phyloP scores from a whole-genome alignment of 2,329 filamentous ascomycete species.

The Penicillium paneum region DNA sequence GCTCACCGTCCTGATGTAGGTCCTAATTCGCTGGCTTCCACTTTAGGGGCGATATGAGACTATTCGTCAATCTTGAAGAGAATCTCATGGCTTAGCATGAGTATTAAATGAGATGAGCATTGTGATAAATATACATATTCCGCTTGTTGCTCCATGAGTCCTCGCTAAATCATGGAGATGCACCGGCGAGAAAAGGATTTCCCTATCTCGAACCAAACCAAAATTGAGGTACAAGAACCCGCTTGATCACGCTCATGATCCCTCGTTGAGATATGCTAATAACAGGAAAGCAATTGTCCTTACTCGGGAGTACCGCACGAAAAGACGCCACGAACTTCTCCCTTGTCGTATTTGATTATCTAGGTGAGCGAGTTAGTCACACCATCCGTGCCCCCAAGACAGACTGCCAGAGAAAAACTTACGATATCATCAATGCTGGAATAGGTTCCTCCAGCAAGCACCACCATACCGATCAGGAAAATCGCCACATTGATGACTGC shows the following conservation, averaged over 20 bases:
- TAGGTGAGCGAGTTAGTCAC: slow-evolving; percentile 11
- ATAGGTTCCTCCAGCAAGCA: slow-evolving; percentile 75
- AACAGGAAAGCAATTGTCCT: background rate
- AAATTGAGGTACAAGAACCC: slow-evolving; percentile 4
- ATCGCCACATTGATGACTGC: slow-evolving; percentile 62
- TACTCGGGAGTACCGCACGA: slow-evolving; percentile 52
- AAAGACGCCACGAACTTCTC: slow-evolving; percentile 65
- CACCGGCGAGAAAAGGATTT: background rate
- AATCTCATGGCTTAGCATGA: background rate
- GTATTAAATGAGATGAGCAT: background rate
- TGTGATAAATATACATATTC: slow-evolving; percentile 7
- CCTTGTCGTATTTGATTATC: slow-evolving; percentile 63
- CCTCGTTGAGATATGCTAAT: background rate
- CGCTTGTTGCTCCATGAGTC: background rate
- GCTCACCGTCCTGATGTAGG: no score
- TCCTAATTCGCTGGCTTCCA: background rate
- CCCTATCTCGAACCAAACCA: slow-evolving; percentile 3
- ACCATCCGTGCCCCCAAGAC: background rate
- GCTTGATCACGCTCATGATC: slow-evolving; percentile 3
- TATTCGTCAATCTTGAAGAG: background rate
- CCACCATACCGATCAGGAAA: slow-evolving; percentile 68
- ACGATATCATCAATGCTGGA: slow-evolving; percentile 48
- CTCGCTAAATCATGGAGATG: slow-evolving; percentile 1
- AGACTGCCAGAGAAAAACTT: slow-evolving; percentile 17
- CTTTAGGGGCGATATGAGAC: background rate